Percentiles rank a stretch among this genome's conserved stretches.
Evolutionary conservation across 1,139 yeast genomes (phyloP).

Genomic region (Geotrichum histeridarum): DNA sequence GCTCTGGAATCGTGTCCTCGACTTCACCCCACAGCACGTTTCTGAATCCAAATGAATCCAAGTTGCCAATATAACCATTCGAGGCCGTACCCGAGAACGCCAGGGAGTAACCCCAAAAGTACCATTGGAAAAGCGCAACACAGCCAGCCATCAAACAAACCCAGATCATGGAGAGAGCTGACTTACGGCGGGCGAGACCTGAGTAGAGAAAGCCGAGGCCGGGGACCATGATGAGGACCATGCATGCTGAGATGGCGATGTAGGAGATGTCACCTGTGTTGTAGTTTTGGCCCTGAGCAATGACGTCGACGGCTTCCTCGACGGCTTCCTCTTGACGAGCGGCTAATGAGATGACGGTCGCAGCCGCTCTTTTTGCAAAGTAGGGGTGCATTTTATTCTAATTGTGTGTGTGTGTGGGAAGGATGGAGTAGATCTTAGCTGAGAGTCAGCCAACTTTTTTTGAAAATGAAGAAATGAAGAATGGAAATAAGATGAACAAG

Average conservation of each 20-base stretch:
- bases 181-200: conserved; percentile 89
- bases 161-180: conserved; percentile 88
- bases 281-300: conserved; percentile 30
- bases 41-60: conserved; percentile 75
- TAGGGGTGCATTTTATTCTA: conserved; percentile 10
- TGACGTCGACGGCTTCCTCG: background rate
- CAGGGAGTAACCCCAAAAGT: conserved; percentile 93
- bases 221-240: conserved; percentile 90
- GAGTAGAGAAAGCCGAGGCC: conserved; percentile 91
- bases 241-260: conserved; percentile 51
- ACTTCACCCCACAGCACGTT: conserved; percentile 54
- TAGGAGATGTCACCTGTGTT: conserved; percentile 51
- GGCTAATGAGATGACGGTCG: background rate
- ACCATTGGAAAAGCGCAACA: conserved; percentile 89
- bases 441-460: no score
- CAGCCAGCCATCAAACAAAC: conserved; percentile 70
- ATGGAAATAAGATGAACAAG: no score
- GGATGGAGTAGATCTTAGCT: no score
- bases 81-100: conserved; percentile 75
- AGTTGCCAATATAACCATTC: conserved; percentile 81
- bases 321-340: conserved; percentile 3
- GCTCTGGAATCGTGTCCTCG: conserved; percentile 61
- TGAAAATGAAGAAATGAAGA: no score
- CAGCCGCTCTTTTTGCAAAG: conserved; percentile 10
- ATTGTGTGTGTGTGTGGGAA: background rate